Percentiles rank a stretch among this genome's conserved stretches.
Conservation (phyloP, 768 basidiomycete species). For the Mrakia blollopis region DNA sequence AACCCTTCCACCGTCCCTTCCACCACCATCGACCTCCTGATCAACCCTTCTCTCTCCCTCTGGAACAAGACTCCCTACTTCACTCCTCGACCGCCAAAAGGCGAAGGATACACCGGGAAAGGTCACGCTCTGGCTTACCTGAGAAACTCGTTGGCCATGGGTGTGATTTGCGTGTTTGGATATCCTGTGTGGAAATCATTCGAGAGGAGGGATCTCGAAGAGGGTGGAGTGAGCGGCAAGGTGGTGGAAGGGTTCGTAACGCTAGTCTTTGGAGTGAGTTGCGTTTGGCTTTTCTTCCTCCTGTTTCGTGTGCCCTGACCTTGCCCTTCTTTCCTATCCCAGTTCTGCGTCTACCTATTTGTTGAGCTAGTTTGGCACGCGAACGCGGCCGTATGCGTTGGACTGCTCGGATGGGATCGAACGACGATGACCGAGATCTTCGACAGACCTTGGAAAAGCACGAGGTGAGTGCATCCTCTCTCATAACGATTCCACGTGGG, state of each 20-base stretch:
- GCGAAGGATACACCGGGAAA: background rate
- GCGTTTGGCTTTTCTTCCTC: background rate
- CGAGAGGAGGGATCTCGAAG: background rate
- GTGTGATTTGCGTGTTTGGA: background rate
- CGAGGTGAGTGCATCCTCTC: background rate
- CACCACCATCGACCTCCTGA: slow-evolving; percentile 26
- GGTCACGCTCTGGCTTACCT: background rate
- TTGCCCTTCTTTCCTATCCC: background rate
- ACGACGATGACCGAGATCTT: slow-evolving; percentile 23
- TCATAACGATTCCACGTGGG: too few species aligned
- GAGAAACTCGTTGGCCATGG: slow-evolving; percentile 3
- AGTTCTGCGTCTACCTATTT: slow-evolving; percentile 26
- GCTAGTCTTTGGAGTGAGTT: background rate
- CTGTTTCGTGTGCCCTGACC: too few species aligned
- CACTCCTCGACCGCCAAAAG: background rate
- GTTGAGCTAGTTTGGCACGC: slow-evolving; percentile 26
- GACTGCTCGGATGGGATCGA: slow-evolving; percentile 20
- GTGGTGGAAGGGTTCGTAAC: background rate
- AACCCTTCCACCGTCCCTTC: slow-evolving; percentile 13
- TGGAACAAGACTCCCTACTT: slow-evolving; percentile 18
- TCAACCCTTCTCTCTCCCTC: slow-evolving; percentile 24
- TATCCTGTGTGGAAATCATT: background rate
- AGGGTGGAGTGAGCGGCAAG: background rate
- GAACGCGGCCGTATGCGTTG: slow-evolving; percentile 1
- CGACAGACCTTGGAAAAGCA: slow-evolving; percentile 19